Percentiles rank a stretch among this genome's conserved stretches.
Evolutionary conservation across 1,284 basidiomycete species (phyloP).

Genomic region (Gomphus bonarii): DNA sequence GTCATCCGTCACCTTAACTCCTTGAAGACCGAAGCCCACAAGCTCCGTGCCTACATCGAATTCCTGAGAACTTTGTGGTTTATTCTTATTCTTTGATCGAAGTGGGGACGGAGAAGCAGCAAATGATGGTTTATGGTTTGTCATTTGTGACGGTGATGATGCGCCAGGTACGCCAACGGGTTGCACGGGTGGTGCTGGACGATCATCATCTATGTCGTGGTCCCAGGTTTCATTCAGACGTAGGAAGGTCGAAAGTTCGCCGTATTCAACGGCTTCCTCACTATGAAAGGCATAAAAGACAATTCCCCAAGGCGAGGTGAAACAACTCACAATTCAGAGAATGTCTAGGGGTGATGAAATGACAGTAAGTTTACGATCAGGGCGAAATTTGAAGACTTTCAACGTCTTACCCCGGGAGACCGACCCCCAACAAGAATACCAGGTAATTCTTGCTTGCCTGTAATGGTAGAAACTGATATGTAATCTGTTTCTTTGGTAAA

Average conservation of each 20-base stretch:
- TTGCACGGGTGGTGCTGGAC: conserved; percentile 34
- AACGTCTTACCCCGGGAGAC: conserved; percentile 41
- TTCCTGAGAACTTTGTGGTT: conserved; percentile 37
- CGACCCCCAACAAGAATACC: conserved; percentile 67
- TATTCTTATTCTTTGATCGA: conserved; percentile 35
- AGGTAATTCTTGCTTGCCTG: conserved; percentile 71
- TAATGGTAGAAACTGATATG: not conserved
- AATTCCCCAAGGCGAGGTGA: not conserved
- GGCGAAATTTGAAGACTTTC: not conserved
- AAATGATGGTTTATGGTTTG: conserved; percentile 44
- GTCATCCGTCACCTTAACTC: conserved; percentile 64
- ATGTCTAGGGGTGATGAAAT: conserved; percentile 34
- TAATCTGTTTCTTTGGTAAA: not conserved
- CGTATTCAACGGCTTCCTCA: conserved; percentile 72
- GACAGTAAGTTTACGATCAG: conserved; percentile 13
- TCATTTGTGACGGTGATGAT: conserved; percentile 62
- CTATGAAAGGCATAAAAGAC: conserved; percentile 26
- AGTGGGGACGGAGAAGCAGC: conserved; percentile 39
- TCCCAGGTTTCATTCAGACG: conserved; percentile 62
- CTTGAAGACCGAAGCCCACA: conserved; percentile 59
- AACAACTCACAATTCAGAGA: conserved; percentile 42
- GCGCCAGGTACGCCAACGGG: conserved; percentile 74
- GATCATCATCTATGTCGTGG: conserved; percentile 44
- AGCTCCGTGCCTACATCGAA: conserved; percentile 58
- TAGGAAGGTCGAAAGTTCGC: conserved; percentile 58